Percentiles rank a stretch among this genome's conserved stretches.
phyloP scores from a whole-genome alignment of 768 basidiomycete genomes.

The Lactarius trivialis region DNA sequence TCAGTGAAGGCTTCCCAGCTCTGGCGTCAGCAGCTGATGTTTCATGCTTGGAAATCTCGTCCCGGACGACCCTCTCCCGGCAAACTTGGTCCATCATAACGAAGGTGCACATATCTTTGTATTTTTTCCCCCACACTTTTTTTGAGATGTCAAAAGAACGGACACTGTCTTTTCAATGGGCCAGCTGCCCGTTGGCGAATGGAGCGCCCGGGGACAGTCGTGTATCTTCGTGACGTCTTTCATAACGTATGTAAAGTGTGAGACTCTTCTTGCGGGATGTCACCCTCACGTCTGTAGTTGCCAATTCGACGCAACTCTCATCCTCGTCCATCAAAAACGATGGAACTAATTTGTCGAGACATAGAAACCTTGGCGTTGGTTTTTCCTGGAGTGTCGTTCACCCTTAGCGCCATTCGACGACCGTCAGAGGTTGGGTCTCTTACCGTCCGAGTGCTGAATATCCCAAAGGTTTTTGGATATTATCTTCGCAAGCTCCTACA shows the following conservation, averaged over 20 bases:
- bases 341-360: conserved; percentile 64
- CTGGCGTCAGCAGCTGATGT: conserved; percentile 79
- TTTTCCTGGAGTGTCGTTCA: conserved; percentile 64
- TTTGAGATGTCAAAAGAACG: conserved; percentile 41
- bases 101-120: conserved; percentile 45
- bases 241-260: conserved; percentile 56
- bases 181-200: conserved; percentile 70
- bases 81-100: conserved; percentile 73
- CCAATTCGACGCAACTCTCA: conserved; percentile 77
- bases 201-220: conserved; percentile 69
- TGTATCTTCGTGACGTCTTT: conserved; percentile 84
- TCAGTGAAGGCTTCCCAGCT: conserved; percentile 39
- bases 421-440: conserved; percentile 32
- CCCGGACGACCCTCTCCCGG: conserved; percentile 54
- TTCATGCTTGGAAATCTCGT: conserved; percentile 74
- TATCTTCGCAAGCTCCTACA: neutral
- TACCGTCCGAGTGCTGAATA: conserved; percentile 45
- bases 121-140: neutral
- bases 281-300: conserved; percentile 40
- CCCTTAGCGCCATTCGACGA: conserved; percentile 50
- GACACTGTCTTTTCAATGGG: conserved; percentile 61
- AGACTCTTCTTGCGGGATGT: neutral
- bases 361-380: conserved; percentile 68
- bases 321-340: conserved; percentile 47
- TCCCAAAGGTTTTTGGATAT: conserved; percentile 51